Conservation (phyloP, 768 basidiomycete species). For the Boletus eberwhitei region DNA sequence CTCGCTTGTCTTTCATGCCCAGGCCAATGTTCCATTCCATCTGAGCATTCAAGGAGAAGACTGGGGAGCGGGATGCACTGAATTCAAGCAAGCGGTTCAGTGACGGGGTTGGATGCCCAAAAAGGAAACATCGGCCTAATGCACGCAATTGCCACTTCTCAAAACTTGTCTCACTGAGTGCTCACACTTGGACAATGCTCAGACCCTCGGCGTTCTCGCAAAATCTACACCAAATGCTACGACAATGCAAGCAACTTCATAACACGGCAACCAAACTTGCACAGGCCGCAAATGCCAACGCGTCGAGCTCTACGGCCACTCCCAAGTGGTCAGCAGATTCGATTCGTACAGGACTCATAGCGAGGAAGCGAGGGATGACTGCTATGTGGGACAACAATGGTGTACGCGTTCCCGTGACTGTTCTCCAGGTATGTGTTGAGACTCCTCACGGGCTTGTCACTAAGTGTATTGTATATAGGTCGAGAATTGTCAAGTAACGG, state of each 20-base stretch:
- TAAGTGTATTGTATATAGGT: slow-evolving; percentile 42
- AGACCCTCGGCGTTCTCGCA: slow-evolving; percentile 47
- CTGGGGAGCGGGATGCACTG: slow-evolving; percentile 14
- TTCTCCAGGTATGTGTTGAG: slow-evolving; percentile 73
- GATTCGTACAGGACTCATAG: slow-evolving; percentile 88
- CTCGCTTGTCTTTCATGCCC: slow-evolving; percentile 41
- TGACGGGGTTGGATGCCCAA: background rate
- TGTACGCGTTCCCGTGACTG: slow-evolving; percentile 82
- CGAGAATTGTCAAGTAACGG: slow-evolving; percentile 88
- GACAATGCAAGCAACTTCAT: slow-evolving; percentile 41
- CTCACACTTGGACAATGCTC: slow-evolving; percentile 40
- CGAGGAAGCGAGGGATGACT: slow-evolving; percentile 95
- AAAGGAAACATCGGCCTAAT: slow-evolving; percentile 15
- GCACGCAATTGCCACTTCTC: background rate
- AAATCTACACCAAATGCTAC: slow-evolving; percentile 35
- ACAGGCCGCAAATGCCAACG: slow-evolving; percentile 18
- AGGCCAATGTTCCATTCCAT: slow-evolving; percentile 82
- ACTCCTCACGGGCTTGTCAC: slow-evolving; percentile 7
- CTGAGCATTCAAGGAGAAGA: slow-evolving; percentile 24
- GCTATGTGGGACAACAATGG: slow-evolving; percentile 91
- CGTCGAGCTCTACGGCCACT: slow-evolving; percentile 25
- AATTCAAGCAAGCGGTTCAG: slow-evolving; percentile 16
- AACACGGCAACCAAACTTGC: slow-evolving; percentile 36
- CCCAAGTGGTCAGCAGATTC: slow-evolving; percentile 83
- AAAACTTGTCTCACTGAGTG: slow-evolving; percentile 13